These are phyloP conservation scores for Barnettozyma populi DNA, from an alignment of 805 yeast species.

Conservation along the genomic window DNA sequence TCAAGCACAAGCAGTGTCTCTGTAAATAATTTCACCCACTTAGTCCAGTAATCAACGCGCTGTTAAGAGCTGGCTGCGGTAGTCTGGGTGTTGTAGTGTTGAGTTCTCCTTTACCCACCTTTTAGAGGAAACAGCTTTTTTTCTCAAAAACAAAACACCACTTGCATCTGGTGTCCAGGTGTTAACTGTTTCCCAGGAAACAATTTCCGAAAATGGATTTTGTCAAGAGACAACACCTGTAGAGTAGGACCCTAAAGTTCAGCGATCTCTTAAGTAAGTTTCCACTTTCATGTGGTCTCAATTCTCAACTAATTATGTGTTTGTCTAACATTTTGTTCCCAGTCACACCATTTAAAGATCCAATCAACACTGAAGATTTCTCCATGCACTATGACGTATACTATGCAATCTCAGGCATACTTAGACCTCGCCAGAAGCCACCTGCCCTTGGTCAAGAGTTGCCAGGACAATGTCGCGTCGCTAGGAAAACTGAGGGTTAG, in stretches of 20 bases:
- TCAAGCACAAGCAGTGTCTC: neutral
- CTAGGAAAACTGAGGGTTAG: too few relatives aligned
- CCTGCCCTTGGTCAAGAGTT: too few relatives aligned
- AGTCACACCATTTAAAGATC: too few relatives aligned
- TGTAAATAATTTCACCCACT: too few relatives aligned
- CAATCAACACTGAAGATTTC: neutral
- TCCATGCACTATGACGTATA: neutral
- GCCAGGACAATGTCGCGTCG: too few relatives aligned
- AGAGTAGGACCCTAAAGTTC: neutral
- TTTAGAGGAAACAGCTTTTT: neutral
- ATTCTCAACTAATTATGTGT: too few relatives aligned
- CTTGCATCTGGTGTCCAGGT: conserved; percentile 1
- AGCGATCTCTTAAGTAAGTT: too few relatives aligned
- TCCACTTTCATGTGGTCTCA: too few relatives aligned
- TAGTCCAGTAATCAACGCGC: neutral
- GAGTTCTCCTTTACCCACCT: neutral
- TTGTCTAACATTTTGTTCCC: too few relatives aligned
- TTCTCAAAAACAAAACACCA: neutral
- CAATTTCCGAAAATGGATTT: neutral
- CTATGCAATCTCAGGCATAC: neutral
- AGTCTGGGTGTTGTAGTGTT: neutral
- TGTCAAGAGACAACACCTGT: neutral
- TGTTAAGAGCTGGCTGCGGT: neutral
- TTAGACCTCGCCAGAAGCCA: too few relatives aligned
- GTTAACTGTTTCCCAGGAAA: neutral